Percentiles rank a stretch among this genome's conserved stretches.
Conservation (phyloP, 176 grass and related monocot species). For the Oryza longistaminata region DNA sequence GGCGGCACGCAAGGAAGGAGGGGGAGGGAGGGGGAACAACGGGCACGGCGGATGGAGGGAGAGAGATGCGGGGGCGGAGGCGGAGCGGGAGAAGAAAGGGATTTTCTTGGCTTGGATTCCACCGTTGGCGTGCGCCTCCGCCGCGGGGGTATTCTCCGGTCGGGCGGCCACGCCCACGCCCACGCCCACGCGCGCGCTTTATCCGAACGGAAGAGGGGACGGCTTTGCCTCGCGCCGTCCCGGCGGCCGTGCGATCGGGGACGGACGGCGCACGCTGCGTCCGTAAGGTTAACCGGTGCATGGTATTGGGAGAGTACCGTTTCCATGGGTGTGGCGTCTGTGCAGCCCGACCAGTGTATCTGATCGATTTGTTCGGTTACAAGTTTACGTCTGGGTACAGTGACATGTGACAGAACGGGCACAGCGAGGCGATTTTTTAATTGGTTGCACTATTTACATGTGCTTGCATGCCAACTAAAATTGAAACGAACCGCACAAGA, state of each 20-base stretch:
- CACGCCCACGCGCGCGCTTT: not conserved
- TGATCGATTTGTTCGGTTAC: too few relatives aligned
- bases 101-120: not conserved
- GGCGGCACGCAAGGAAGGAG: conserved; percentile 53
- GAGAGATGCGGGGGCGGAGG: not conserved
- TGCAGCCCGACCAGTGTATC: too few relatives aligned
- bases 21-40: not conserved
- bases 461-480: too few relatives aligned
- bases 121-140: conserved; percentile 24
- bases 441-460: too few relatives aligned
- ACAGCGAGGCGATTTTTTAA: too few relatives aligned
- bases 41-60: conserved; percentile 15
- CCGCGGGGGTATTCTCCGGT: conserved; percentile 14
- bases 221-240: not conserved
- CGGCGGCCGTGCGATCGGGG: conserved; percentile 13
- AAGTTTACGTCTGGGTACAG: too few relatives aligned
- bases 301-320: too few relatives aligned
- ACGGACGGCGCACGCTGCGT: not conserved
- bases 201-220: not conserved
- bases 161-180: not conserved
- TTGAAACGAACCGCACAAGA: too few relatives aligned
- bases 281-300: too few relatives aligned
- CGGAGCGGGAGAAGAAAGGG: conserved; percentile 10
- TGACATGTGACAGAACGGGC: too few relatives aligned
- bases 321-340: too few relatives aligned